A percentile compares a stretch with the other conserved stretches of the same genome.
Evolutionary conservation across 2,329 filamentous ascomycete species (phyloP).

Genomic region (Colletotrichum tropicale): DNA sequence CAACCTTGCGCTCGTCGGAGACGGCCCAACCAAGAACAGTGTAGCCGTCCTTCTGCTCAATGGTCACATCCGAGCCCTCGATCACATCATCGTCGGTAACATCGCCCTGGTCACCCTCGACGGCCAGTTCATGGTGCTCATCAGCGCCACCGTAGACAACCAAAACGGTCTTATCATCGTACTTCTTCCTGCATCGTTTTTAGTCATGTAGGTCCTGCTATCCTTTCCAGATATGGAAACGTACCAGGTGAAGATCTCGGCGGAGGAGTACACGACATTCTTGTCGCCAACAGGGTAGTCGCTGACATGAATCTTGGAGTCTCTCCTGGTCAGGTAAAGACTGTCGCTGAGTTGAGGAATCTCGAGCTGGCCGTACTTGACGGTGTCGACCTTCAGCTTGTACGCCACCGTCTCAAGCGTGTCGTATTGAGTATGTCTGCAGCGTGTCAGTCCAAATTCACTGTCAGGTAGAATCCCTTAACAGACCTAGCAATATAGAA

Average conservation of each 20-base stretch:
- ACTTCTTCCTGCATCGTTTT: slow-evolving; percentile 50
- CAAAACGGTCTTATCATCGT: slow-evolving; percentile 59
- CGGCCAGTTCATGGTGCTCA: slow-evolving; percentile 64
- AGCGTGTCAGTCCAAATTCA: fast-evolving
- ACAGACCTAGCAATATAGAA: slow-evolving; percentile 54
- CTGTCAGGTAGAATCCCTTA: fast-evolving
- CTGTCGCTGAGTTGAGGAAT: slow-evolving; percentile 60
- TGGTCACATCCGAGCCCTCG: slow-evolving; percentile 6
- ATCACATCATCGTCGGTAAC: slow-evolving; percentile 4
- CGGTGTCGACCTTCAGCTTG: slow-evolving; percentile 62
- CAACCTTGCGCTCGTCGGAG: slow-evolving; percentile 17
- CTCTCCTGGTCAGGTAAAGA: slow-evolving; percentile 61
- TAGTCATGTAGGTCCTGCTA: not conserved
- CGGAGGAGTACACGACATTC: slow-evolving; percentile 68
- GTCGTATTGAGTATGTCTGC: slow-evolving; percentile 65
- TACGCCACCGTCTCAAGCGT: slow-evolving; percentile 60
- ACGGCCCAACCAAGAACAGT: slow-evolving; percentile 19
- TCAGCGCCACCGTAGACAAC: slow-evolving; percentile 64
- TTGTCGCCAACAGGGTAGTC: slow-evolving; percentile 64
- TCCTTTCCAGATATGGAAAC: too few relatives aligned
- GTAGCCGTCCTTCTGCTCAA: slow-evolving; percentile 12
- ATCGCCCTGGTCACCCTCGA: slow-evolving; percentile 26
- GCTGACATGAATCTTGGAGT: slow-evolving; percentile 67
- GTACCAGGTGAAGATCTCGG: slow-evolving; percentile 67
- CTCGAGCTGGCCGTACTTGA: slow-evolving; percentile 50